Base-by-base conservation (phyloP, 2,329 filamentous ascomycete genomes). In the Thielaviopsis ethacetica region DNA sequence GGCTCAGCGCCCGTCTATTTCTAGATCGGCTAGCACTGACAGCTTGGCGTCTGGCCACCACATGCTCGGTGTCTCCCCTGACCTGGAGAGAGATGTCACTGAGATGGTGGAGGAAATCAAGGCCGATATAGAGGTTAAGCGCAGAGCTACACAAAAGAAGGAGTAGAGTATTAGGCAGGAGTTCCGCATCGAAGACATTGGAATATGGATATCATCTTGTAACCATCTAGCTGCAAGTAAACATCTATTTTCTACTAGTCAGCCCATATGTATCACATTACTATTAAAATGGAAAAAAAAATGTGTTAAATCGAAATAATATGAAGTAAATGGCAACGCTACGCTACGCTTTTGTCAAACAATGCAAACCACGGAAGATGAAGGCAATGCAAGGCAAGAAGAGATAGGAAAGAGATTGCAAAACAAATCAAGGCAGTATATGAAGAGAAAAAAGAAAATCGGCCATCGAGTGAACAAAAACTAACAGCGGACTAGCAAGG, bases 81-180 rank as follows among this genome's bases (percentile, higher is more conserved):
- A 96, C 67, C 83, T 83, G 0, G 82, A 83, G 58, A 74, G 75
- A 27, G 89, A 94, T 65, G 76, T 94, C 54, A 84, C 87, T 61
- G 88, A 93, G 66, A 86, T 86, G 27, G 78, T 94, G 10, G 75
- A 78, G 44, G 88, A 95, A 72, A 77, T 95, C 57, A 81, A 76
- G 66, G 75, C 73, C 5, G 89, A 95, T 70, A 79, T 95, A 38
- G 83, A 87, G 21, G 38, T 27, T 26, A 47, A 41, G 49, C 49
- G 34, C n/a, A 44, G 27, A 19, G 30, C 13, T 17, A 30, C 21
- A 9, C 13, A 21, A 12, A 60, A 57, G 27, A 54, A 55, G 51
- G 44, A 53, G 47, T 54, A 60, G 27, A 49, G 13, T 15, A 26
- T 26, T 38, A n/a, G 27, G 10, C 5, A 15, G 27, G 4, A 19